Percentiles rank a stretch among this genome's conserved stretches.
Evolutionary conservation across 305 asterid species (phyloP).

Genomic region (Euphrasia arctica): DNA sequence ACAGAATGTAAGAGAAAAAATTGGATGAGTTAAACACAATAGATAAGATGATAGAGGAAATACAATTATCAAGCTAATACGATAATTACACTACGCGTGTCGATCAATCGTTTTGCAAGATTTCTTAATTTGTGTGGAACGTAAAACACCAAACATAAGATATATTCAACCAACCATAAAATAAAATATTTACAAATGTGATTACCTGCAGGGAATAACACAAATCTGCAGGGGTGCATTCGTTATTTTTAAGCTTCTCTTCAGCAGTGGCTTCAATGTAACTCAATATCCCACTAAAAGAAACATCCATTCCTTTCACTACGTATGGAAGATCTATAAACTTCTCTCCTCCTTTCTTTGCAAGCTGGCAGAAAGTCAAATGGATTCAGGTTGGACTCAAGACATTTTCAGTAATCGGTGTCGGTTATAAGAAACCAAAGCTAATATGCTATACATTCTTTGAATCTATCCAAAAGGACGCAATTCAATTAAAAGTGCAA

Average conservation of each 20-base stretch:
- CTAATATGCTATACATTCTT: not conserved
- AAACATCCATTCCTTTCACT: slow-evolving; percentile 99
- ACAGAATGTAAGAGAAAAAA: too few relatives aligned
- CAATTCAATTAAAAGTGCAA: not conserved
- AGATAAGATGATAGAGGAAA: too few relatives aligned
- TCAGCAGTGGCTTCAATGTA: slow-evolving; percentile 84
- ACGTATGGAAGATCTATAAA: slow-evolving; percentile 93
- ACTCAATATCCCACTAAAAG: slow-evolving; percentile 96
- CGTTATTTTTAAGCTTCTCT: slow-evolving; percentile 66
- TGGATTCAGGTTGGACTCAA: slow-evolving; percentile 4
- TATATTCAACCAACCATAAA: not conserved
- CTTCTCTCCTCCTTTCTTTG: slow-evolving; percentile 86
- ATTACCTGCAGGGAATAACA: slow-evolving; percentile 73
- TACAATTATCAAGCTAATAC: too few relatives aligned
- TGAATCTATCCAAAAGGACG: not conserved
- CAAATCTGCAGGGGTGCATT: slow-evolving; percentile 54
- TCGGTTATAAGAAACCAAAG: not conserved
- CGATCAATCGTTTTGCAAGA: too few relatives aligned
- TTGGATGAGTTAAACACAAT: too few relatives aligned
- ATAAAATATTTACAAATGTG: slow-evolving; percentile 7
- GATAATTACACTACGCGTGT: too few relatives aligned
- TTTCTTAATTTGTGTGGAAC: too few relatives aligned
- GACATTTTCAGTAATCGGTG: not conserved
- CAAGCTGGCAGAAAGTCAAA: slow-evolving; percentile 60
- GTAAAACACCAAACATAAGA: not conserved